phyloP scores from a whole-genome alignment of 768 basidiomycete species.

The Tulasnella sp. region DNA sequence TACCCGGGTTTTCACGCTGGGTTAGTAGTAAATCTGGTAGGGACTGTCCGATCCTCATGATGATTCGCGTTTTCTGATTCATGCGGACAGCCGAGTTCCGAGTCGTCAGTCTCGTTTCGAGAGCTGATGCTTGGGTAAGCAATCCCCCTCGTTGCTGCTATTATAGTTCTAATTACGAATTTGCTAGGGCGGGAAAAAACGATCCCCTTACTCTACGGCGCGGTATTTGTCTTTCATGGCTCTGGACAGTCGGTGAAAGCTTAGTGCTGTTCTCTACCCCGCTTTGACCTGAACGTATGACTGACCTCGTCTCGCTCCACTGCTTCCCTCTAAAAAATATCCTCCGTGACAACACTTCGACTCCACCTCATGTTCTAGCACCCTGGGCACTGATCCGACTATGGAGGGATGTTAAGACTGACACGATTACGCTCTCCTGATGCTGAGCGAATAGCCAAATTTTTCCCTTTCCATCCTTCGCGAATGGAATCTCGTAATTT shows the following conservation, averaged over 20 bases:
- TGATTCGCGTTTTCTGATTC: no score
- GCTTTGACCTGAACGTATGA: neutral
- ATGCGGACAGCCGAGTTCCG: neutral
- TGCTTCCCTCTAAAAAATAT: neutral
- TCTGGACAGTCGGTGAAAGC: neutral
- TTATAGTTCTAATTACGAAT: neutral
- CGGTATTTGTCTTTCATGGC: neutral
- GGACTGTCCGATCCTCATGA: neutral
- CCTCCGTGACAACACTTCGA: neutral
- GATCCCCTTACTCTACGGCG: neutral
- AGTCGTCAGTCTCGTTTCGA: neutral
- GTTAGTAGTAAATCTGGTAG: neutral
- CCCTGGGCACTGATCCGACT: no score
- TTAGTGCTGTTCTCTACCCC: neutral
- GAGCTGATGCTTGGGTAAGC: neutral
- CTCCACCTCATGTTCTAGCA: no score
- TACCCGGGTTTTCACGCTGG: neutral
- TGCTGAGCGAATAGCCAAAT: neutral
- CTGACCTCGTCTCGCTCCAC: neutral
- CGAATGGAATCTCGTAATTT: neutral
- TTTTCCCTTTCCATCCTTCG: neutral
- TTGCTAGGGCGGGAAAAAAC: neutral
- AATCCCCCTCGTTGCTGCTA: no score
- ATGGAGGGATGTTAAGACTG: no score
- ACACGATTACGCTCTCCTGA: neutral